phyloP scores from a whole-genome alignment of 2,329 filamentous ascomycete genomes.

The Davidsoniella eucalypti region DNA sequence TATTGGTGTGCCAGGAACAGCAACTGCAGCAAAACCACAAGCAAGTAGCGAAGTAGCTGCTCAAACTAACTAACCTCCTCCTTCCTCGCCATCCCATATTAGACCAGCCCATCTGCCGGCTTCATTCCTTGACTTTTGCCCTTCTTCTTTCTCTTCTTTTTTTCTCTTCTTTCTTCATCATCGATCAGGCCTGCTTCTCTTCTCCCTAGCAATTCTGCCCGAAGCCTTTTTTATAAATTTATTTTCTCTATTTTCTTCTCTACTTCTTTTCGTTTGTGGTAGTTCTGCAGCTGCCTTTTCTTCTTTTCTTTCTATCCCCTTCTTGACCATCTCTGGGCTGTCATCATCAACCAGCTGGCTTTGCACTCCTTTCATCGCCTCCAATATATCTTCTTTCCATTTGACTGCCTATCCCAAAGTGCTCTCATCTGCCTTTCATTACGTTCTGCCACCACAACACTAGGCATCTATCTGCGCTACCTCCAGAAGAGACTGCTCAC shows the following conservation, averaged over 20 bases:
- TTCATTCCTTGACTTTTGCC: neutral
- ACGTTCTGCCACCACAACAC: neutral
- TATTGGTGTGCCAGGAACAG: neutral
- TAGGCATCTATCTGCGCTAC: neutral
- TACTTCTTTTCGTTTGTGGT: neutral
- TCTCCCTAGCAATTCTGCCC: conserved; percentile 1
- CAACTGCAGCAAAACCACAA: neutral
- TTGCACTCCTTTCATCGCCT: neutral
- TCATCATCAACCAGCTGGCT: conserved; percentile 1
- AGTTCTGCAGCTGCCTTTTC: neutral
- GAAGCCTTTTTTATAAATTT: neutral
- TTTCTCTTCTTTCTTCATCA: neutral
- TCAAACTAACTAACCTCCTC: neutral
- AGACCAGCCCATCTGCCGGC: conserved; percentile 3
- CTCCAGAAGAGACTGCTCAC: neutral
- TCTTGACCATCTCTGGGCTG: neutral
- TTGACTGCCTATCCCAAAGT: neutral
- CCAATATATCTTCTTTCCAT: neutral
- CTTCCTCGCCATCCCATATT: conserved; percentile 2
- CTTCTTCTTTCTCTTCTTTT: neutral
- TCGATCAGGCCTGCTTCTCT: neutral
- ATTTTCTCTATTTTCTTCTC: conserved; percentile 4
- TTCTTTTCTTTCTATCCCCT: conserved; percentile 5
- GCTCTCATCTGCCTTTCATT: neutral
- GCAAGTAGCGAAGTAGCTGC: neutral